These are phyloP conservation scores for Buddleja alternifolia DNA, from an alignment of 257 asterid genomes.

Conservation along the genomic window DNA sequence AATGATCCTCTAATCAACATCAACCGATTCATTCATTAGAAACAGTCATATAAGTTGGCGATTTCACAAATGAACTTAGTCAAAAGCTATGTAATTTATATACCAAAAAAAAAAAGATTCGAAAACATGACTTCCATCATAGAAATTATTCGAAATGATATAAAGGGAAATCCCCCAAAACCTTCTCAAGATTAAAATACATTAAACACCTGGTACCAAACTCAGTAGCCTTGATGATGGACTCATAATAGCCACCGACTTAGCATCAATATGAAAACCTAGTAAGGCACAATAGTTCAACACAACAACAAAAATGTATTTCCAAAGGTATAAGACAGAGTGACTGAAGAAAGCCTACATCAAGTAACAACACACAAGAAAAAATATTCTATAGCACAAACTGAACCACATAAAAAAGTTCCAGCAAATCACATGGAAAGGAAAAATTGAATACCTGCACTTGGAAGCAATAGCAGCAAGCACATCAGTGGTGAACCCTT, in stretches of 20 bases:
- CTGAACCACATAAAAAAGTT: background rate
- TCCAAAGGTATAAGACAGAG: too few species aligned
- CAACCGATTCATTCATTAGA: too few species aligned
- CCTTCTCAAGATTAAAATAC: too few species aligned
- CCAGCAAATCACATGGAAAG: background rate
- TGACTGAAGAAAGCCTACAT: background rate
- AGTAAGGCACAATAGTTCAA: background rate
- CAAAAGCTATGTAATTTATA: background rate
- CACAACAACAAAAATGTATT: background rate
- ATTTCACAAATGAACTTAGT: background rate
- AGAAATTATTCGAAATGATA: background rate
- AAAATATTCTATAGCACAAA: background rate
- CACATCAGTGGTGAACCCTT: too few species aligned
- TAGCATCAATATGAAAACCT: background rate
- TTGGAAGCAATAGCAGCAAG: too few species aligned
- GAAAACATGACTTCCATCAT: background rate
- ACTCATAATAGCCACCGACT: too few species aligned
- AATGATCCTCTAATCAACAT: too few species aligned
- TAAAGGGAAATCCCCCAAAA: too few species aligned
- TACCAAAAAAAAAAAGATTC: background rate
- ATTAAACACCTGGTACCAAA: too few species aligned
- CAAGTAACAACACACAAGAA: background rate
- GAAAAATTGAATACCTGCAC: too few species aligned
- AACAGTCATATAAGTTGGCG: too few species aligned
- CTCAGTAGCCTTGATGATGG: too few species aligned